phyloP scores from a whole-genome alignment of 225 moss, liverwort and hornwort genomes.

The Neckera pumila region DNA sequence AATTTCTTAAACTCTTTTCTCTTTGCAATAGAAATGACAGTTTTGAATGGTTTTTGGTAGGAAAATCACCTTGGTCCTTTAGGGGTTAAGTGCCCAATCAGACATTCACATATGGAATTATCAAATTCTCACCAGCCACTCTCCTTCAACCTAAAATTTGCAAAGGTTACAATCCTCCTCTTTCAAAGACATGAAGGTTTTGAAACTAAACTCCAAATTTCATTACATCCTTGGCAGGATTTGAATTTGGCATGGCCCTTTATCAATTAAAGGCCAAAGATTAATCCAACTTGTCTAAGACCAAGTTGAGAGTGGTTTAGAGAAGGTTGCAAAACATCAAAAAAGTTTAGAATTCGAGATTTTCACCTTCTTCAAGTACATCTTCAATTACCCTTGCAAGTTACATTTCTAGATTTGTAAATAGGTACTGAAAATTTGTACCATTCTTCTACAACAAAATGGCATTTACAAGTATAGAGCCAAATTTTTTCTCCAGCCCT shows the following conservation, averaged over 20 bases:
- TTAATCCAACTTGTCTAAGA: not conserved
- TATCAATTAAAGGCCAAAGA: not conserved
- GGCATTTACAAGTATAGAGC: rapidly evolving
- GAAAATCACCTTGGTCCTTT: no score
- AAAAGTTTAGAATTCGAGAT: not conserved
- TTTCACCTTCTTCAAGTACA: not conserved
- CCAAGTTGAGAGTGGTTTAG: not conserved
- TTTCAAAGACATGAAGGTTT: rapidly evolving
- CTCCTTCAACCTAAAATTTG: not conserved
- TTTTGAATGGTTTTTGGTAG: no score
- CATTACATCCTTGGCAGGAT: rapidly evolving
- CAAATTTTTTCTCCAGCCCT: rapidly evolving
- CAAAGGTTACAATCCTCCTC: not conserved
- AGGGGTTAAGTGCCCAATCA: no score
- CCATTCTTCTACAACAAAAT: not conserved
- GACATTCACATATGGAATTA: not conserved
- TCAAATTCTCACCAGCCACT: not conserved
- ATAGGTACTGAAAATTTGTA: rapidly evolving
- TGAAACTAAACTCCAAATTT: not conserved
- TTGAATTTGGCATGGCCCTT: not conserved
- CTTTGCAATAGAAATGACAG: no score
- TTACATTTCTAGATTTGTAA: rapidly evolving
- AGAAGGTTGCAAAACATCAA: not conserved
- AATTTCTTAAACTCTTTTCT: no score
- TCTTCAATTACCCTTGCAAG: not conserved